Conservation (phyloP, 192 early-diverging fungal species). For the Mortierella alpina region DNA sequence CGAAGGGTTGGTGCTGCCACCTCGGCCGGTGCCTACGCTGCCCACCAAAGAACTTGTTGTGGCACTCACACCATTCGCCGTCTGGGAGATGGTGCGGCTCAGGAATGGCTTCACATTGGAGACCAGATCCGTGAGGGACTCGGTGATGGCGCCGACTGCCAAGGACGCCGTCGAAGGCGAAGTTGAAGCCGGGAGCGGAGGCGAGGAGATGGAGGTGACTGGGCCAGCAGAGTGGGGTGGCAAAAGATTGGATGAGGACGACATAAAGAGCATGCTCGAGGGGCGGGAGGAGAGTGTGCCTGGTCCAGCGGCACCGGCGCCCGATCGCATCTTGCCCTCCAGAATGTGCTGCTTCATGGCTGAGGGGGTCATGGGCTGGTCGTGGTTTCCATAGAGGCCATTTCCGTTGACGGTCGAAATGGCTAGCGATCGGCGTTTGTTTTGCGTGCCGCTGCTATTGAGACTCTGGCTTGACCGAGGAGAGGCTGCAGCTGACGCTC, state of each 20-base stretch:
- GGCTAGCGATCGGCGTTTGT: conserved; percentile 30
- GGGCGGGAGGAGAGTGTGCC: conserved; percentile 7
- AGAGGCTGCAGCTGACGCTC: conserved; percentile 1
- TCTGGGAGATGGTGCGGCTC: conserved; percentile 25
- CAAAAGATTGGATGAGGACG: not conserved
- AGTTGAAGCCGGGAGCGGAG: conserved; percentile 6
- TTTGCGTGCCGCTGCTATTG: not conserved
- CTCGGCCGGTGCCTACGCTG: conserved; percentile 29
- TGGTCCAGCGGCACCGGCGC: not conserved
- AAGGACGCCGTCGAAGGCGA: conserved; percentile 21
- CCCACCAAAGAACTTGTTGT: conserved; percentile 28
- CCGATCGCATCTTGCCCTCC: conserved; percentile 32
- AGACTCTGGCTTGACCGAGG: conserved; percentile 29
- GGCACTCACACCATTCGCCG: conserved; percentile 11
- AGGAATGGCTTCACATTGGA: conserved; percentile 38
- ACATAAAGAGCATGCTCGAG: conserved; percentile 12
- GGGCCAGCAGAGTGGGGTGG: not conserved
- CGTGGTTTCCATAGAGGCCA: not conserved
- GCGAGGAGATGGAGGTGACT: conserved; percentile 22
- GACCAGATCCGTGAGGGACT: conserved; percentile 37
- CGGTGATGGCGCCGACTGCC: conserved; percentile 26
- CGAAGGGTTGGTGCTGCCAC: not conserved
- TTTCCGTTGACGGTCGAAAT: conserved; percentile 14
- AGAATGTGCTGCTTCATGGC: conserved; percentile 51
- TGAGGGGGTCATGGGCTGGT: conserved; percentile 31